A percentile compares a stretch with the other conserved stretches of the same genome.
Evolutionary conservation across 805 yeast species (phyloP).

Genomic region (Candida parachauliodes): DNA sequence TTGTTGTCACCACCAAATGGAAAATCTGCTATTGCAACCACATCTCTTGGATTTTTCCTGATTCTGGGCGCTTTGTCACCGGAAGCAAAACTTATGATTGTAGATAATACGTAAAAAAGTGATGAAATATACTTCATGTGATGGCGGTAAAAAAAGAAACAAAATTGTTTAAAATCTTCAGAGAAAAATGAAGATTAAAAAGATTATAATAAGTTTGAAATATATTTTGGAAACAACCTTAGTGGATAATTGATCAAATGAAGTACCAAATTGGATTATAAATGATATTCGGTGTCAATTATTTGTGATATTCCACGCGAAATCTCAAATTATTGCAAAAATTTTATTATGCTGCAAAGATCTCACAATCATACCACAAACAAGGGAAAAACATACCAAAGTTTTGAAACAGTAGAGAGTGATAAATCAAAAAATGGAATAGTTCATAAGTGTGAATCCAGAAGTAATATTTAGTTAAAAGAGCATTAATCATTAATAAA

Average conservation of each 20-base stretch:
- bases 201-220: slow-evolving; percentile 3
- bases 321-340: not conserved
- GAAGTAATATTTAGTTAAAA: too few relatives aligned
- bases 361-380: not conserved
- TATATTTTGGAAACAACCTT: slow-evolving; percentile 1
- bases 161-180: slow-evolving; percentile 7
- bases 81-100: not conserved
- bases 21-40: slow-evolving; percentile 57
- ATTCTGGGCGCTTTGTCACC: slow-evolving; percentile 45
- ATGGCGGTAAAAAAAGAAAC: not conserved
- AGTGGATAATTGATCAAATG: too few relatives aligned
- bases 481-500: too few relatives aligned
- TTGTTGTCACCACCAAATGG: slow-evolving; percentile 40
- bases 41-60: slow-evolving; percentile 46
- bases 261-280: too few relatives aligned
- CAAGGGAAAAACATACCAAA: not conserved
- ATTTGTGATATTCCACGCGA: not conserved
- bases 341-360: slow-evolving; percentile 1
- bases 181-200: slow-evolving; percentile 8
- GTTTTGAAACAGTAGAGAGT: too few relatives aligned
- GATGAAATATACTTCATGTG: too few relatives aligned
- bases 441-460: too few relatives aligned
- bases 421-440: too few relatives aligned
- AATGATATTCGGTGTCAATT: too few relatives aligned
- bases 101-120: too few relatives aligned